phyloP scores from a whole-genome alignment of 805 yeast species.

The Pichia paraexigua region DNA sequence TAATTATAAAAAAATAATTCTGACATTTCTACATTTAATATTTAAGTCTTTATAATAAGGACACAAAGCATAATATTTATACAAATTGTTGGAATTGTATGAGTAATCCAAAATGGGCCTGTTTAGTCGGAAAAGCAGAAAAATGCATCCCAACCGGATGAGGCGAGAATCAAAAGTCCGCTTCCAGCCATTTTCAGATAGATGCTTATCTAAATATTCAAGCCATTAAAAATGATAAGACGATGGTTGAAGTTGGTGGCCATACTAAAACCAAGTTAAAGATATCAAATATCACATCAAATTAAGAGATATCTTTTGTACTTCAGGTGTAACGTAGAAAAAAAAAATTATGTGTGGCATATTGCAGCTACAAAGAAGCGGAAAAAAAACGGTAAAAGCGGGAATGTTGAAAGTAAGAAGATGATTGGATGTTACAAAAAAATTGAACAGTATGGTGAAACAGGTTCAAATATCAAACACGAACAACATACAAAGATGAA shows the following conservation, averaged over 20 bases:
- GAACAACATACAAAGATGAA: background rate
- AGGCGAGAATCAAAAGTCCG: background rate
- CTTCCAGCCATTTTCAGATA: background rate
- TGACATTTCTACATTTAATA: too few relatives aligned
- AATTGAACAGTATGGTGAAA: background rate
- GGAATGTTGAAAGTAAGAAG: background rate
- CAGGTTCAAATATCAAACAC: background rate
- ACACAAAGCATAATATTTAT: background rate
- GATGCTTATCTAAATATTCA: background rate
- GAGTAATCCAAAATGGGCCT: background rate
- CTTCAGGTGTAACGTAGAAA: background rate
- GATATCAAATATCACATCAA: background rate
- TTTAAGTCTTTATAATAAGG: too few relatives aligned
- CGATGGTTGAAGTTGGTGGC: background rate
- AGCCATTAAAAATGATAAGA: background rate
- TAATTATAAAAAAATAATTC: too few relatives aligned
- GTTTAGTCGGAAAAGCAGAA: background rate
- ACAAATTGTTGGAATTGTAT: background rate
- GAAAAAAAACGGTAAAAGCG: background rate
- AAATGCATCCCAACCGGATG: background rate
- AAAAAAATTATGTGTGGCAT: background rate
- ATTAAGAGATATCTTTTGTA: background rate
- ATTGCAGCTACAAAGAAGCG: background rate
- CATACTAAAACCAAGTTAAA: background rate
- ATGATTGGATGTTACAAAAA: background rate